Conservation (phyloP, 371 early-diverging fungal species). For the Parasitella parasitica region DNA sequence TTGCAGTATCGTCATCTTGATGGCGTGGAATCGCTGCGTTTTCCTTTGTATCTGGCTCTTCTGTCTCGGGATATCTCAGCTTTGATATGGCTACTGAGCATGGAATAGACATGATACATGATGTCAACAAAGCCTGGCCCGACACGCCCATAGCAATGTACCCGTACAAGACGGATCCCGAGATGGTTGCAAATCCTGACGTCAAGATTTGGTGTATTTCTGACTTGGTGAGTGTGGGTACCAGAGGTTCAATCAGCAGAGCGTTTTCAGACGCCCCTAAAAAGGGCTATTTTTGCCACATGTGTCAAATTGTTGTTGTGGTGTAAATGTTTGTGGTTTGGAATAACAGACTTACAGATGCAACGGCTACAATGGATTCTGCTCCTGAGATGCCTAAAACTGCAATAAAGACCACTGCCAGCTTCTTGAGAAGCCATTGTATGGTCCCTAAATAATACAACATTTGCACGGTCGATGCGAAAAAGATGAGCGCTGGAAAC, state of each 20-base stretch:
- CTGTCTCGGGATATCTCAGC: constrained; percentile 82
- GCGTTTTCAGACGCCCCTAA: constrained; percentile 81
- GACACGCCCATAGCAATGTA: constrained; percentile 65
- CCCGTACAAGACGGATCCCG: constrained; percentile 77
- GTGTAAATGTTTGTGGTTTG: background rate
- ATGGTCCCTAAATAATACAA: constrained; percentile 80
- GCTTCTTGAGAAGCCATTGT: constrained; percentile 73
- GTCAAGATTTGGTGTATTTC: constrained; percentile 85
- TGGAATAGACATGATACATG: constrained; percentile 90
- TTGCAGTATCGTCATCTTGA: constrained; percentile 53
- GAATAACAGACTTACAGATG: constrained; percentile 45
- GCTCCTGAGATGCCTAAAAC: constrained; percentile 79
- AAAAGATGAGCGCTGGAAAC: constrained; percentile 82
- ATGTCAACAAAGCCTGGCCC: constrained; percentile 65
- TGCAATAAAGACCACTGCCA: constrained; percentile 66
- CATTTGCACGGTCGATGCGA: constrained; percentile 79
- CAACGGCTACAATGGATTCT: constrained; percentile 83
- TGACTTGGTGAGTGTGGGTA: constrained; percentile 77
- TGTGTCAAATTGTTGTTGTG: background rate
- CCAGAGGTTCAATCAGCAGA: constrained; percentile 75
- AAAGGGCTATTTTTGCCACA: constrained; percentile 35
- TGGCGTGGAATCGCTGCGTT: constrained; percentile 37
- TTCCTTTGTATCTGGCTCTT: constrained; percentile 73
- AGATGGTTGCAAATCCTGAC: constrained; percentile 84
- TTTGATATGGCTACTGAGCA: constrained; percentile 86